These are phyloP conservation scores for Agastache rugosa DNA, from an alignment of 257 asterid species.

Conservation along the genomic window DNA sequence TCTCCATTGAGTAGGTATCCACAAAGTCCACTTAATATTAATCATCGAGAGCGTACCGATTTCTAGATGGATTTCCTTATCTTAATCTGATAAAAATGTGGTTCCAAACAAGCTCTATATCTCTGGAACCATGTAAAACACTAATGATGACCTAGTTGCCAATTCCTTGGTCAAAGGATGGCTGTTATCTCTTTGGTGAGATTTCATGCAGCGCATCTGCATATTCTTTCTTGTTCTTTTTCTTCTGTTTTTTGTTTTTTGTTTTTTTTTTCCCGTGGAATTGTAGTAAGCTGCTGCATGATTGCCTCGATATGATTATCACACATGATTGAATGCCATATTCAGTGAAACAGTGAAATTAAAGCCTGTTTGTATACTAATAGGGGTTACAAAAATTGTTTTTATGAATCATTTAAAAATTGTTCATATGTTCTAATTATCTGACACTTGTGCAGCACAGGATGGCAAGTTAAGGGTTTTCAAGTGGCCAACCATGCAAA, in stretches of 20 bases:
- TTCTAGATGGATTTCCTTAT: neutral
- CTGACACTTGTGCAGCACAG: slow-evolving; percentile 64
- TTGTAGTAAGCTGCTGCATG: neutral
- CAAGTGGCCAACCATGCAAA: slow-evolving; percentile 91
- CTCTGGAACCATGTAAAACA: neutral
- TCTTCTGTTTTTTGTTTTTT: neutral
- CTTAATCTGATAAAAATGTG: neutral
- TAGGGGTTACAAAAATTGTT: neutral
- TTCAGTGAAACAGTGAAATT: slow-evolving; percentile 1
- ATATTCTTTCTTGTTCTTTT: neutral
- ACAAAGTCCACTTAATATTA: neutral
- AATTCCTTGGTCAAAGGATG: neutral
- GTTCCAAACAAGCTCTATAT: slow-evolving; percentile 5
- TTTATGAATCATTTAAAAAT: neutral
- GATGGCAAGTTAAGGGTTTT: slow-evolving; percentile 93
- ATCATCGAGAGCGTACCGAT: neutral
- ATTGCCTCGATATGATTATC: neutral
- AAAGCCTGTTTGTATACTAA: slow-evolving; percentile 21
- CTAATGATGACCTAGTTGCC: slow-evolving; percentile 7
- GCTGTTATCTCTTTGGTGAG: slow-evolving; percentile 10
- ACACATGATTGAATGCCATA: neutral
- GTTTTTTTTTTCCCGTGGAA: neutral
- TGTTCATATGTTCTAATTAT: slow-evolving; percentile 36
- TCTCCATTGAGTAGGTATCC: slow-evolving; percentile 3
- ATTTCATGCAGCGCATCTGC: slow-evolving; percentile 1